Evolutionary conservation across 2,329 filamentous ascomycete genomes (phyloP).

Genomic region (Volutella citrinella): DNA sequence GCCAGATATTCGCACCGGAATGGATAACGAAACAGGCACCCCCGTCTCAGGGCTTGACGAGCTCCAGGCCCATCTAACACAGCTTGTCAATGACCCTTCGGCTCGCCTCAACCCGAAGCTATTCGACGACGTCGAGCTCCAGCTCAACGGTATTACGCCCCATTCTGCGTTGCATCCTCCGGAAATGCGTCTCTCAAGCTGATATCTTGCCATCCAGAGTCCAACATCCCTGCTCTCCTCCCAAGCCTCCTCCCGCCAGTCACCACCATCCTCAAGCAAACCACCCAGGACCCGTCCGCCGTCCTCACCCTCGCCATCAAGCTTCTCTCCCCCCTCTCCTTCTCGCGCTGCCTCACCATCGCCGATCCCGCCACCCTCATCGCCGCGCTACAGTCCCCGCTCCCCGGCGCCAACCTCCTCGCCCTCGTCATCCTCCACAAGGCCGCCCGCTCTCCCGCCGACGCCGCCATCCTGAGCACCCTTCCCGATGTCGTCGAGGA

Average conservation of each 20-base stretch:
- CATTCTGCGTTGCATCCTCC: no score
- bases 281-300: conserved; percentile 47
- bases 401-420: conserved; percentile 55
- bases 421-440: conserved; percentile 56
- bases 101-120: conserved; percentile 45
- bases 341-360: conserved; percentile 49
- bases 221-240: conserved; percentile 51
- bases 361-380: conserved; percentile 50
- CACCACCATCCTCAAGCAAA: conserved; percentile 49
- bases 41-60: conserved; percentile 52
- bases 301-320: conserved; percentile 54
- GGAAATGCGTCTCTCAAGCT: not conserved
- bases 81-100: conserved; percentile 43
- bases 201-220: conserved; percentile 32
- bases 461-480: conserved; percentile 48
- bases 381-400: conserved; percentile 50
- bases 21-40: conserved; percentile 31
- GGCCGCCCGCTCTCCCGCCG: conserved; percentile 44
- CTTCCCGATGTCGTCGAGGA: conserved; percentile 47
- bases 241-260: conserved; percentile 52
- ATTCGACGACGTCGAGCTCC: conserved; percentile 58
- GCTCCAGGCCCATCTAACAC: conserved; percentile 51
- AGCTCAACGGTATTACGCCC: conserved; percentile 57
- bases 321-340: conserved; percentile 52
- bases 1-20: no score